Base-by-base conservation (phyloP, 139 green algal genomes). In the Choricystis sp. region DNA sequence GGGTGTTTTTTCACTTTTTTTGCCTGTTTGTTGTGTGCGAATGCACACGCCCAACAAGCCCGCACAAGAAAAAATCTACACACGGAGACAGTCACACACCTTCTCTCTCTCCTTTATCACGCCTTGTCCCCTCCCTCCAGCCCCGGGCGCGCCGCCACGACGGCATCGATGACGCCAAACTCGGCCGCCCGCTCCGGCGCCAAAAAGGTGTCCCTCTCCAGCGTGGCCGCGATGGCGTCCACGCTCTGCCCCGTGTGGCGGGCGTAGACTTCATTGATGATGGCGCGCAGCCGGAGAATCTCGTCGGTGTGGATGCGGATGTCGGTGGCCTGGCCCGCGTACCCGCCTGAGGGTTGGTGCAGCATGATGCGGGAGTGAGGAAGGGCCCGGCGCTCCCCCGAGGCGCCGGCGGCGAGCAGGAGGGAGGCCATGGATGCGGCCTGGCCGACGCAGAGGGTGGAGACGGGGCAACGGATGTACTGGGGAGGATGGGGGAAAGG, bases 301-400 rank as follows among this genome's bases (percentile, higher is more conserved):
- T 98, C 89, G 63, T 86, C 71, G 0, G 92, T 90, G 0, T 89
- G 77, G 28, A 98, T 98, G 19, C 80, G 75, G 49, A 98, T 94
- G 72, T 98, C 92, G 0, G 55, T 81, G 0, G 89, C 88, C 77
- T 94, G 87, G n/a, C 91, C 91, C 79, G 88, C 74, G 1, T 59
- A 83, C 81, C 78, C 88, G 0, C 88, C 87, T 3, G 83, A 81
- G 1, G 88, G 88, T 74, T 98, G 93, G 70, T 98, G 92, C 61
- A 98, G 62, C 93, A 98, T 98, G 65, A 99, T 83, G 24, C 91
- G 75, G 21, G 83, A 69, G 75, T 99, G 86, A 21, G 93, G 92
- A 31, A 98, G 78, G 26, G 74, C 81, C 23, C 68, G 70, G 2
- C 92, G 66, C 27, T 94, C 67, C 0, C 89, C 89, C 19, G 65